phyloP scores from a whole-genome alignment of 1,284 basidiomycete genomes.

The Cryptococcus deneoformans region DNA sequence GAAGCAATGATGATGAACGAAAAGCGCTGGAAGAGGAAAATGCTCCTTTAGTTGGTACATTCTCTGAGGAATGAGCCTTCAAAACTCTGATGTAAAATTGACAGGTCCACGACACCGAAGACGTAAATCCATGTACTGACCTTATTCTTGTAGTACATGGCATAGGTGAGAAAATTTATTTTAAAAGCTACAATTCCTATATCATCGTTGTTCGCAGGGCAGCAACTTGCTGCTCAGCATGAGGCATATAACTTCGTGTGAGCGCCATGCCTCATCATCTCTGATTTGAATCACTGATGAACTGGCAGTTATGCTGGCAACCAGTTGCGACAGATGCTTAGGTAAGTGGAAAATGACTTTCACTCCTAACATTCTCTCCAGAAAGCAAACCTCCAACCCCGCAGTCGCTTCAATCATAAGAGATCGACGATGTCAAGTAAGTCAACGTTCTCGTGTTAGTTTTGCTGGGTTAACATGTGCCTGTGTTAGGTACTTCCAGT shows the following conservation, averaged over 20 bases:
- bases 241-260: constrained; percentile 54
- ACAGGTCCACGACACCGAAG: constrained; percentile 39
- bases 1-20: constrained; percentile 11
- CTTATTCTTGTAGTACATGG: constrained; percentile 55
- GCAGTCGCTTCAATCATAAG: constrained; percentile 52
- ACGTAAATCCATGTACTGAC: constrained; percentile 51
- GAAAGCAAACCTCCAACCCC: constrained; percentile 51
- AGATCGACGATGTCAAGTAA: constrained; percentile 48
- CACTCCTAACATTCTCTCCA: constrained; percentile 10
- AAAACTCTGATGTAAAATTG: background rate
- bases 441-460: background rate
- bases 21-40: constrained; percentile 44
- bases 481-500: constrained; percentile 54
- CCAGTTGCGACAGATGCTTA: constrained; percentile 50
- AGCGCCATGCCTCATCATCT: background rate
- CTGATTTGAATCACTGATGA: background rate
- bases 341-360: constrained; percentile 24
- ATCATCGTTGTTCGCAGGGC: constrained; percentile 17
- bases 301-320: constrained; percentile 51
- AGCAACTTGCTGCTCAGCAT: constrained; percentile 52
- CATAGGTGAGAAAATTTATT: constrained; percentile 42
- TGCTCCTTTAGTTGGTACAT: constrained; percentile 32
- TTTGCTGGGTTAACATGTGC: background rate
- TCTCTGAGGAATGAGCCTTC: background rate
- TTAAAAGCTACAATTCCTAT: background rate